A percentile compares a stretch with the other conserved stretches of the same genome.
These are phyloP conservation scores for Didymella keratinophila DNA, from an alignment of 2,329 filamentous ascomycete species.

Conservation along the genomic window DNA sequence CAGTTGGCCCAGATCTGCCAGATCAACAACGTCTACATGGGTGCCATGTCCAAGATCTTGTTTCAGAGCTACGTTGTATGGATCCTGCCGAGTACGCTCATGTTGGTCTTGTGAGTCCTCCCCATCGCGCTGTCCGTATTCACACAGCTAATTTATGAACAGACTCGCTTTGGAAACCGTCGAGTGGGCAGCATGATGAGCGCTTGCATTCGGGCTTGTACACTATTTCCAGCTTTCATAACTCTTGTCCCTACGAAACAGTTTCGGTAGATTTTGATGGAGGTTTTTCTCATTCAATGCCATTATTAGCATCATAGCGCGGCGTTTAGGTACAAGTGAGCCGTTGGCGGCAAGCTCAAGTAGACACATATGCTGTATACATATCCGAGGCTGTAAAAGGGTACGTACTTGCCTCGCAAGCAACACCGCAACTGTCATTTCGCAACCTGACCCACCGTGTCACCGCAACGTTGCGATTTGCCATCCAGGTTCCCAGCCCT, in stretches of 20 bases:
- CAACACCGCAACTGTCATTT: constrained; percentile 1
- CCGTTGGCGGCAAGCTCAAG: background rate
- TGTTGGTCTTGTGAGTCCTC: constrained; percentile 74
- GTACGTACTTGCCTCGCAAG: constrained; percentile 4
- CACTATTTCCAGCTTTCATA: background rate
- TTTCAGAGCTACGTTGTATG: constrained; percentile 98
- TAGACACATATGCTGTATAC: background rate
- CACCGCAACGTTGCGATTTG: constrained; percentile 7
- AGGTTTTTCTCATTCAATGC: background rate
- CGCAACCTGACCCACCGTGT: constrained; percentile 1
- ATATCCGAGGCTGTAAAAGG: background rate
- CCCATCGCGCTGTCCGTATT: background rate
- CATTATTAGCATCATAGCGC: constrained; percentile 19
- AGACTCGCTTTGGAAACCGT: constrained; percentile 77
- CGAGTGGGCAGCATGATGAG: constrained; percentile 74
- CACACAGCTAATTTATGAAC: background rate
- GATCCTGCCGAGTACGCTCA: constrained; percentile 92
- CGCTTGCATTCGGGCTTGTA: background rate
- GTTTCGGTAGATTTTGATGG: background rate
- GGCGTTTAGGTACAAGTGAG: constrained; percentile 19
- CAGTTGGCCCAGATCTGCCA: constrained; percentile 98
- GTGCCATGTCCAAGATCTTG: constrained; percentile 88
- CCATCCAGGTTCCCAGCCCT: constrained; percentile 27
- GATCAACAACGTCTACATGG: constrained; percentile 95
- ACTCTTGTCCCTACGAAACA: background rate